Evolutionary conservation across 805 yeast genomes (phyloP).

Genomic region (Kluyveromyces starmeri): DNA sequence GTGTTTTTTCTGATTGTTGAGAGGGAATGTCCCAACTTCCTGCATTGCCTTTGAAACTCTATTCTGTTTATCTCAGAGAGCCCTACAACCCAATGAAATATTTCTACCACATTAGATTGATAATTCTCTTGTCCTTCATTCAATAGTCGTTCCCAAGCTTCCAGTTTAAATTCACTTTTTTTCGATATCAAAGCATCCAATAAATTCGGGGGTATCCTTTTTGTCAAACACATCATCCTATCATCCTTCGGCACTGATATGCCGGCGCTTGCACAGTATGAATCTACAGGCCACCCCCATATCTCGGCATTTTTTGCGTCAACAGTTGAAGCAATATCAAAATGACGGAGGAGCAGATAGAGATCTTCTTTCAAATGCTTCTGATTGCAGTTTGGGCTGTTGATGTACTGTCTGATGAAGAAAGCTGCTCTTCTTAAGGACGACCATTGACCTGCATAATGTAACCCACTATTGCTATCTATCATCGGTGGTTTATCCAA

Average conservation of each 20-base stretch:
- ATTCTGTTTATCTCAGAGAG: not conserved
- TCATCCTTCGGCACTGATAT: not conserved
- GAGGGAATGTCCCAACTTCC: not conserved
- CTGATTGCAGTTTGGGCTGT: constrained; percentile 8
- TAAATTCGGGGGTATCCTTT: not conserved
- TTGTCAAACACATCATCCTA: constrained; percentile 2
- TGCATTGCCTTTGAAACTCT: not conserved
- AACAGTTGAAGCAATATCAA: constrained; percentile 22
- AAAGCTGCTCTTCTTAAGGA: constrained; percentile 26
- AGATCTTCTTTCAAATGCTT: constrained; percentile 19
- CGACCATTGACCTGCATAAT: constrained; percentile 21
- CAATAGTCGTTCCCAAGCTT: not conserved
- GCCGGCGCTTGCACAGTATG: not conserved
- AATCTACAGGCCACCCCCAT: constrained; percentile 9
- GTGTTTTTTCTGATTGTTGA: not conserved
- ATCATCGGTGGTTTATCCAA: constrained; percentile 18
- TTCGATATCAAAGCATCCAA: not conserved
- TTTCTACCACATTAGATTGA: not conserved
- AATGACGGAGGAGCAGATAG: constrained; percentile 23
- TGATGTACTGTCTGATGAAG: constrained; percentile 13
- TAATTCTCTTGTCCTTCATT: not conserved
- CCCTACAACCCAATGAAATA: constrained; percentile 1
- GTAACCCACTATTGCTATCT: constrained; percentile 25
- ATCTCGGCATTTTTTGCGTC: constrained; percentile 11
- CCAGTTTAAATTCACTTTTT: not conserved